A percentile compares a stretch with the other conserved stretches of the same genome.
Evolutionary conservation across 2,329 filamentous ascomycete genomes (phyloP).

Genomic region (Clarireedia homoeocarpa): DNA sequence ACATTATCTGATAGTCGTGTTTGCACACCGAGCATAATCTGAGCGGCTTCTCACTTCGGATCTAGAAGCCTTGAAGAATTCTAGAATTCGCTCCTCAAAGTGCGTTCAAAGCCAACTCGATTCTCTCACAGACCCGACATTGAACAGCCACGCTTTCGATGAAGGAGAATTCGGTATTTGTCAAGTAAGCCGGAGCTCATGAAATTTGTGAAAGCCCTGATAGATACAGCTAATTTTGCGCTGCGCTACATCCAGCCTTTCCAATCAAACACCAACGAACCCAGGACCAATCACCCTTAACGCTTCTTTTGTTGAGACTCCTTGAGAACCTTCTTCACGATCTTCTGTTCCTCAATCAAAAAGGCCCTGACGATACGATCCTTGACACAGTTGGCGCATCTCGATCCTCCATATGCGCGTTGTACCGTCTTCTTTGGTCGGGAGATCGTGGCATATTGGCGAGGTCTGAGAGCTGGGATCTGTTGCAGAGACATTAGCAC

Average conservation of each 20-base stretch:
- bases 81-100: too few species aligned
- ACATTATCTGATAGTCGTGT: too few species aligned
- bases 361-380: slow-evolving; percentile 97
- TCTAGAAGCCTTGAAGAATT: too few species aligned
- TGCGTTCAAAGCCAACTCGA: background rate
- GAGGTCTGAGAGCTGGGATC: slow-evolving; percentile 94
- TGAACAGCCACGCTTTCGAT: too few species aligned
- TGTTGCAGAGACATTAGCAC: slow-evolving; percentile 35
- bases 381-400: slow-evolving; percentile 97
- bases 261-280: slow-evolving; percentile 30
- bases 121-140: background rate
- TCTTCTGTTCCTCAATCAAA: slow-evolving; percentile 99
- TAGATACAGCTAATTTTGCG: slow-evolving; percentile 30
- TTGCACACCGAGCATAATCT: too few species aligned
- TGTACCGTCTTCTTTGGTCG: slow-evolving; percentile 99
- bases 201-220: slow-evolving; percentile 25
- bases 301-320: slow-evolving; percentile 69
- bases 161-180: background rate
- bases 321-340: slow-evolving; percentile 99
- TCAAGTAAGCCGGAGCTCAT: slow-evolving; percentile 24
- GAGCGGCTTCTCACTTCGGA: too few species aligned
- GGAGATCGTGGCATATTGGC: slow-evolving; percentile 95
- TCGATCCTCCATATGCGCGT: slow-evolving; percentile 95
- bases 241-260: slow-evolving; percentile 28
- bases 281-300: slow-evolving; percentile 24